A percentile compares a stretch with the other conserved stretches of the same genome.
phyloP scores from a whole-genome alignment of 495 filamentous ascomycete genomes.

The Penicillium manginii region DNA sequence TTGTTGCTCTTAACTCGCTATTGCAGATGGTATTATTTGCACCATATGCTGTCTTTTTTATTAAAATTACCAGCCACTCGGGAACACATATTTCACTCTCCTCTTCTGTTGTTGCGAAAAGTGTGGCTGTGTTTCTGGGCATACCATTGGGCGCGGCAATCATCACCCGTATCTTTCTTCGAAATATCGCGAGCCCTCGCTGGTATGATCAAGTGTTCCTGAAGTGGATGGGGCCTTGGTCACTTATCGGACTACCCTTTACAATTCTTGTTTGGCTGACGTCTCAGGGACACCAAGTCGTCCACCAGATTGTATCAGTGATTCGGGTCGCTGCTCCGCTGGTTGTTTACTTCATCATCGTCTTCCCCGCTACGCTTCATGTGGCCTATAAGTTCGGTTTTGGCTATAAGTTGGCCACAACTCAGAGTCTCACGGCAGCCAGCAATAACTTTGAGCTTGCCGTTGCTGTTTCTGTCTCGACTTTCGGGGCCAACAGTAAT shows the following conservation, averaged over 20 bases:
- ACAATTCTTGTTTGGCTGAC: constrained; percentile 88
- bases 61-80: constrained; percentile 62
- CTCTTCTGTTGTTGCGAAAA: constrained; percentile 75
- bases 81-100: constrained; percentile 48
- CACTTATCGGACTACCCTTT: constrained; percentile 81
- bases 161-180: constrained; percentile 68
- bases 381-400: constrained; percentile 65
- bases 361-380: constrained; percentile 71
- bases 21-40: constrained; percentile 88
- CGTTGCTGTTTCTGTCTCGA: constrained; percentile 87
- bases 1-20: constrained; percentile 86
- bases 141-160: constrained; percentile 52
- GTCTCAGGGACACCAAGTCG: constrained; percentile 75
- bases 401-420: constrained; percentile 70
- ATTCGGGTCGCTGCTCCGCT: constrained; percentile 59
- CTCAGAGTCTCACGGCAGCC: constrained; percentile 91
- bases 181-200: constrained; percentile 50
- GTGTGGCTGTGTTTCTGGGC: constrained; percentile 79
- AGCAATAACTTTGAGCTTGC: constrained; percentile 96
- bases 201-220: constrained; percentile 75
- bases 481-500: constrained; percentile 76
- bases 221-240: constrained; percentile 70
- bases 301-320: constrained; percentile 83
- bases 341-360: constrained; percentile 65
- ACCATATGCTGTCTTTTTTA: constrained; percentile 77